These are phyloP conservation scores for Pseudopyricularia cyperi DNA, from an alignment of 2,329 filamentous ascomycete genomes.

Conservation along the genomic window DNA sequence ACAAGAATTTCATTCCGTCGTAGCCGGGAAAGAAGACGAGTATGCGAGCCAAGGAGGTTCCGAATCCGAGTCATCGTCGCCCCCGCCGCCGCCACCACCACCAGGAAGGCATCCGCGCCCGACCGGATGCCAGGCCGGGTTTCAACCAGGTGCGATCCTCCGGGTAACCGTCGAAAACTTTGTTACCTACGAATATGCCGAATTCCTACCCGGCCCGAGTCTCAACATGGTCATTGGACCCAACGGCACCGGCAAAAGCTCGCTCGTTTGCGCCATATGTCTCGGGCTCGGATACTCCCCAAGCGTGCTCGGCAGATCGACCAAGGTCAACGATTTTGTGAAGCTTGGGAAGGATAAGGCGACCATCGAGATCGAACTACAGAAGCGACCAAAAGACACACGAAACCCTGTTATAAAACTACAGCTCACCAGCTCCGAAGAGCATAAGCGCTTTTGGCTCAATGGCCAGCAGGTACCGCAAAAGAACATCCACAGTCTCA, in stretches of 20 bases:
- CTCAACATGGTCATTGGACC: conserved; percentile 98
- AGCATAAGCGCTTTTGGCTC: conserved; percentile 69
- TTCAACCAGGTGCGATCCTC: conserved; percentile 73
- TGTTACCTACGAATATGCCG: conserved; percentile 85
- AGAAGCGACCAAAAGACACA: conserved; percentile 43
- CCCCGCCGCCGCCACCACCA: neutral
- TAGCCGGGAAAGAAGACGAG: conserved; percentile 7
- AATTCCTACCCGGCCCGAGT: conserved; percentile 82
- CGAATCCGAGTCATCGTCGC: conserved; percentile 2
- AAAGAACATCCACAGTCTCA: conserved; percentile 54
- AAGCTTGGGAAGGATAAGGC: conserved; percentile 75
- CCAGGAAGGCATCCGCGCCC: conserved; percentile 3
- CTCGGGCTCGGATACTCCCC: conserved; percentile 78
- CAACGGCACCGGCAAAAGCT: conserved; percentile 98
- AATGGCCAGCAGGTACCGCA: conserved; percentile 52
- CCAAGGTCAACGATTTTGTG: conserved; percentile 77
- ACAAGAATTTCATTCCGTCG: conserved; percentile 9
- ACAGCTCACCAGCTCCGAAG: conserved; percentile 60
- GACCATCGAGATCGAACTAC: conserved; percentile 81
- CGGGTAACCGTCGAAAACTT: conserved; percentile 80
- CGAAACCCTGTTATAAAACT: conserved; percentile 64
- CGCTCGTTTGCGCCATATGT: conserved; percentile 91
- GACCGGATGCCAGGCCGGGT: conserved; percentile 17
- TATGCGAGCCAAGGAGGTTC: conserved; percentile 10
- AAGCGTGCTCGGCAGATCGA: conserved; percentile 72